These are phyloP conservation scores for Crucibulum laeve DNA, from an alignment of 768 basidiomycete species.

Conservation along the genomic window DNA sequence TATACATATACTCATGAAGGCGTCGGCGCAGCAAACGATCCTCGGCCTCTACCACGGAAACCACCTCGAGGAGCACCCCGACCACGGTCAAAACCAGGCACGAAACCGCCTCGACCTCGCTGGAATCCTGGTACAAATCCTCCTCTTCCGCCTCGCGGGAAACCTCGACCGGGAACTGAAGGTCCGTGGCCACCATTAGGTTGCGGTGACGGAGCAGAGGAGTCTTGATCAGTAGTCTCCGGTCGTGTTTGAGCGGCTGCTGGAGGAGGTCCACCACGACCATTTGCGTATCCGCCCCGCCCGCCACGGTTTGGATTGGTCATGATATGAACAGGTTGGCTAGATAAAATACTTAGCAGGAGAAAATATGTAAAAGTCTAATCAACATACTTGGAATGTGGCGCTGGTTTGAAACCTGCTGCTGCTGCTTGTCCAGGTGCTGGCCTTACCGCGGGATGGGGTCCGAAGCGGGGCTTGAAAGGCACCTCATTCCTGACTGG, in stretches of 20 bases:
- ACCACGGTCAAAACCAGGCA: conserved; percentile 23
- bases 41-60: conserved; percentile 36
- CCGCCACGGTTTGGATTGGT: conserved; percentile 65
- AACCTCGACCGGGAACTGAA: conserved; percentile 16
- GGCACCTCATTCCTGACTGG: conserved; percentile 41
- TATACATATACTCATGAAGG: conserved; percentile 17
- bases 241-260: conserved; percentile 2
- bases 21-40: conserved; percentile 17
- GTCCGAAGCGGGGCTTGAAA: conserved; percentile 68
- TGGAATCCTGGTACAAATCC: conserved; percentile 22
- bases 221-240: conserved; percentile 5
- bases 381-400: conserved; percentile 25
- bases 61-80: conserved; percentile 27
- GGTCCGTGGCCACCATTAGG: conserved; percentile 13
- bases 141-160: conserved; percentile 19
- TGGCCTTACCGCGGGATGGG: conserved; percentile 57
- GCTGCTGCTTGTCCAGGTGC: conserved; percentile 47
- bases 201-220: conserved; percentile 6
- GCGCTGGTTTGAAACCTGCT: conserved; percentile 64
- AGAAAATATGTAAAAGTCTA: neutral
- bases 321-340: conserved; percentile 64
- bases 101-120: conserved; percentile 26
- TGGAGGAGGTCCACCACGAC: conserved; percentile 23
- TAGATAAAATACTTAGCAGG: conserved; percentile 10
- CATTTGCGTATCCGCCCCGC: conserved; percentile 25